Evolutionary conservation across 768 basidiomycete species (phyloP).

Genomic region (Candolleomyces eurysporus): DNA sequence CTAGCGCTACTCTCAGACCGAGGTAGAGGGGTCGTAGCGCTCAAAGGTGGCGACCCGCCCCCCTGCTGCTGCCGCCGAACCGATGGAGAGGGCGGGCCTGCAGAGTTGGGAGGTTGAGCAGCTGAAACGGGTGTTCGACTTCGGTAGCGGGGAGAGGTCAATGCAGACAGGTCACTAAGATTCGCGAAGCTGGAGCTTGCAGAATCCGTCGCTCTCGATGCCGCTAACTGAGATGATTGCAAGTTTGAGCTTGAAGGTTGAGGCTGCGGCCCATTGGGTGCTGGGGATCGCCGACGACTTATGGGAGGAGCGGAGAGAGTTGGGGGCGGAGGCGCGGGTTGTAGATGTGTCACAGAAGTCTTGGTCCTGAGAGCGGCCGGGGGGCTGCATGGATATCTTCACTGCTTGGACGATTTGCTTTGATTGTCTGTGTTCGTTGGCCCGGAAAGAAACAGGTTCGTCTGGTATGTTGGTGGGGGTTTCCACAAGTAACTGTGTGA

Average conservation of each 20-base stretch:
- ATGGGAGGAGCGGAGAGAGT: slow-evolving; percentile 26
- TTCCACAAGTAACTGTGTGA: slow-evolving; percentile 67
- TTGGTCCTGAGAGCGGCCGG: slow-evolving; percentile 1
- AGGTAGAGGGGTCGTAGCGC: background rate
- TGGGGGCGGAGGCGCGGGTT: slow-evolving; percentile 26
- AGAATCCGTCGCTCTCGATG: slow-evolving; percentile 8
- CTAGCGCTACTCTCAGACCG: background rate
- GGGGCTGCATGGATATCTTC: background rate
- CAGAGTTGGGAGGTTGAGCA: slow-evolving; percentile 12
- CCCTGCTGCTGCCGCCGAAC: slow-evolving; percentile 17
- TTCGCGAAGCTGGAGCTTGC: slow-evolving; percentile 9
- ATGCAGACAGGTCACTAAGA: slow-evolving; percentile 13
- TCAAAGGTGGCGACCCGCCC: slow-evolving; percentile 14
- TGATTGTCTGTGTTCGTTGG: slow-evolving; percentile 29
- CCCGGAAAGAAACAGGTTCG: slow-evolving; percentile 28
- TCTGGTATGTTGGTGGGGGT: slow-evolving; percentile 39
- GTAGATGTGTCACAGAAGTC: slow-evolving; percentile 14
- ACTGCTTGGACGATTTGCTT: slow-evolving; percentile 22
- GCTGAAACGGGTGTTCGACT: slow-evolving; percentile 28
- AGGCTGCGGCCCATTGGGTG: slow-evolving; percentile 2
- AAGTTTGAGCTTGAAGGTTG: slow-evolving; percentile 8
- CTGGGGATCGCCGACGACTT: slow-evolving; percentile 24
- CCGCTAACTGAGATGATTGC: slow-evolving; percentile 1
- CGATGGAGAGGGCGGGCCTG: slow-evolving; percentile 28
- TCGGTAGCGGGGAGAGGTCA: slow-evolving; percentile 14